Percentiles rank a stretch among this genome's conserved stretches.
Conservation (phyloP, 768 basidiomycete genomes). For the Lactarius quietus region DNA sequence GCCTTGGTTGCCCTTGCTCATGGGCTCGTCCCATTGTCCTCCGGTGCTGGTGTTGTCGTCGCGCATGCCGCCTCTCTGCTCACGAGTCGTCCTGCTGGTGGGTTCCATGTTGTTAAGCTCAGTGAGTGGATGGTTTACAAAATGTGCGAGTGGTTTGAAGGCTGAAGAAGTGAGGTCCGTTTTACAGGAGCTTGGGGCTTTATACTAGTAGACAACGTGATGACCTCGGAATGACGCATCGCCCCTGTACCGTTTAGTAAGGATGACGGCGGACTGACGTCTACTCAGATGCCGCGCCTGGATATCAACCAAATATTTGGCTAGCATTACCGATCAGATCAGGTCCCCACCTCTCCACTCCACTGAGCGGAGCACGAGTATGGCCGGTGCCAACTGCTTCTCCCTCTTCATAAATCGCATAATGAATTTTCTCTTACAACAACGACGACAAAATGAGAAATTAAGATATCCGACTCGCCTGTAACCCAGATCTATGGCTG, state of each 20-base stretch:
- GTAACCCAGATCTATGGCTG: too few relatives aligned
- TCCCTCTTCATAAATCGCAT: too few relatives aligned
- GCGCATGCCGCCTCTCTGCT: conserved; percentile 5
- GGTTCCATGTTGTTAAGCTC: conserved; percentile 3
- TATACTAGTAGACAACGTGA: conserved; percentile 1
- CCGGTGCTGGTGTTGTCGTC: not conserved
- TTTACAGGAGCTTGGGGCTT: not conserved
- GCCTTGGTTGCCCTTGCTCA: conserved; percentile 3
- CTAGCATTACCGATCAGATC: too few relatives aligned
- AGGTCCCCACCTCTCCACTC: too few relatives aligned
- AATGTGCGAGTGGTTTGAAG: not conserved
- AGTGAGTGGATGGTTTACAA: not conserved
- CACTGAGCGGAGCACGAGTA: too few relatives aligned
- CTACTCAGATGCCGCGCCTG: too few relatives aligned
- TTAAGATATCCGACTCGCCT: too few relatives aligned
- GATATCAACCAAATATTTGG: too few relatives aligned
- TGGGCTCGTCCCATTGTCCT: conserved; percentile 1
- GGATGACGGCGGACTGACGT: too few relatives aligned
- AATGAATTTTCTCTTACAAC: too few relatives aligned
- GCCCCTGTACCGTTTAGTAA: not conserved
- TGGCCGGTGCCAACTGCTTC: too few relatives aligned
- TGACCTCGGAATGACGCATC: not conserved
- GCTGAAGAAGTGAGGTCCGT: not conserved
- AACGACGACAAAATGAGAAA: too few relatives aligned
- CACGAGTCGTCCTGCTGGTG: not conserved